A percentile compares a stretch with the other conserved stretches of the same genome.
These are phyloP conservation scores for Beauveria sp. DNA, from an alignment of 2,329 filamentous ascomycete species.

Conservation along the genomic window DNA sequence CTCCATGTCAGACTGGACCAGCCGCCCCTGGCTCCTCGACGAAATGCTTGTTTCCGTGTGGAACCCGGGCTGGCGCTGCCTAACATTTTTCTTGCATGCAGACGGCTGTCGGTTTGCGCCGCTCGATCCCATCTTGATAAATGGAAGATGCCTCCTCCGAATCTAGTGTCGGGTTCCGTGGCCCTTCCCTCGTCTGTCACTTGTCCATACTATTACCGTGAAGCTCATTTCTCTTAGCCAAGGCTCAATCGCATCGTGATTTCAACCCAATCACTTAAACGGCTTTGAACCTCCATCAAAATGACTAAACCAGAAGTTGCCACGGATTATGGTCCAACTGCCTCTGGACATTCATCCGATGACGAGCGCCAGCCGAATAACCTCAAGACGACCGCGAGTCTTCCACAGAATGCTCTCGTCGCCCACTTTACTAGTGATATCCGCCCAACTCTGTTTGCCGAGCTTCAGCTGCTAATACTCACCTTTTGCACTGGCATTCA, in stretches of 20 bases:
- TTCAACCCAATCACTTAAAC: background rate
- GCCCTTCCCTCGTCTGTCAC: background rate
- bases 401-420: background rate
- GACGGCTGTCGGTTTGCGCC: slow-evolving; percentile 7
- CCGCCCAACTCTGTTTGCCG: slow-evolving; percentile 32
- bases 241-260: background rate
- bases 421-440: slow-evolving; percentile 24
- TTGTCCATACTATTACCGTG: too few relatives aligned
- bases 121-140: background rate
- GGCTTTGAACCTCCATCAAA: background rate
- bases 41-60: slow-evolving; percentile 1
- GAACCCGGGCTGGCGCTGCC: background rate
- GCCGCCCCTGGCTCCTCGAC: background rate
- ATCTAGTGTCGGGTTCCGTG: background rate
- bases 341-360: slow-evolving; percentile 5
- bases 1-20: background rate
- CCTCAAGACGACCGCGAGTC: background rate
- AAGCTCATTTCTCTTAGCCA: background rate
- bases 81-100: background rate
- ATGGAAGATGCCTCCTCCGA: background rate
- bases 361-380: background rate
- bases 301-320: background rate
- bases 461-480: slow-evolving; percentile 38
- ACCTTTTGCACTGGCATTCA: slow-evolving; percentile 46
- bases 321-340: background rate